Evolutionary conservation across 2,329 filamentous ascomycete genomes (phyloP).

Genomic region (Drechslerella coelobrocha): DNA sequence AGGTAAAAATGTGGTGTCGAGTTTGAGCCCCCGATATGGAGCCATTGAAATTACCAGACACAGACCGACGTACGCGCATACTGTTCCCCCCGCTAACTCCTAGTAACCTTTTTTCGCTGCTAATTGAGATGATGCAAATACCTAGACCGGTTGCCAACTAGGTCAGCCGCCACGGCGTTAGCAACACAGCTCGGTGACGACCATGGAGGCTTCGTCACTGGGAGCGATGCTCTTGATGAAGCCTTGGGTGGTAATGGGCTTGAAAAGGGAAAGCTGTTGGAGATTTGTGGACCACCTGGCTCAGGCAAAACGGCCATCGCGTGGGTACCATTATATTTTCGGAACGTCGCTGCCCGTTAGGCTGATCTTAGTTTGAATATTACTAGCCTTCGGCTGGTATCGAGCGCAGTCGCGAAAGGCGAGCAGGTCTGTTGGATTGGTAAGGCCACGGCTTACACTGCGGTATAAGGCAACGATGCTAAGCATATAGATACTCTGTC

Average conservation of each 20-base stretch:
- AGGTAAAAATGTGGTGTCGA: constrained; percentile 2
- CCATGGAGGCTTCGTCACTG: constrained; percentile 31
- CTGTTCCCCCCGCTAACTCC: neutral
- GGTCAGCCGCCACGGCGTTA: constrained; percentile 30
- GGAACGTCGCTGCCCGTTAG: neutral
- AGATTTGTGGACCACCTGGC: constrained; percentile 53
- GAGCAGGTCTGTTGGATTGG: constrained; percentile 53
- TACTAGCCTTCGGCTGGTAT: constrained; percentile 51
- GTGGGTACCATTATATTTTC: constrained; percentile 38
- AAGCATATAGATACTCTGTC: constrained; percentile 32
- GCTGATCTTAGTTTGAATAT: neutral
- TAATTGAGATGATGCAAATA: too few species aligned
- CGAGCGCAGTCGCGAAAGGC: constrained; percentile 50
- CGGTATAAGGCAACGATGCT: constrained; percentile 2
- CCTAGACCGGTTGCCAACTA: constrained; percentile 35
- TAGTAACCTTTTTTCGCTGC: too few species aligned
- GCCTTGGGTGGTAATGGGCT: constrained; percentile 30
- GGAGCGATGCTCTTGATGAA: constrained; percentile 41
- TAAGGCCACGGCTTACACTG: constrained; percentile 1
- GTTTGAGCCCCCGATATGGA: constrained; percentile 19
- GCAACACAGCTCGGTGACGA: constrained; percentile 42
- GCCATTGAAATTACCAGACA: constrained; percentile 24
- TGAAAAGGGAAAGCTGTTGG: constrained; percentile 48
- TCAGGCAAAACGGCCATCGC: constrained; percentile 53
- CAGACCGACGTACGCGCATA: constrained; percentile 24